Base-by-base conservation (phyloP, 2,329 filamentous ascomycete species). In the Epichloe sibirici region DNA sequence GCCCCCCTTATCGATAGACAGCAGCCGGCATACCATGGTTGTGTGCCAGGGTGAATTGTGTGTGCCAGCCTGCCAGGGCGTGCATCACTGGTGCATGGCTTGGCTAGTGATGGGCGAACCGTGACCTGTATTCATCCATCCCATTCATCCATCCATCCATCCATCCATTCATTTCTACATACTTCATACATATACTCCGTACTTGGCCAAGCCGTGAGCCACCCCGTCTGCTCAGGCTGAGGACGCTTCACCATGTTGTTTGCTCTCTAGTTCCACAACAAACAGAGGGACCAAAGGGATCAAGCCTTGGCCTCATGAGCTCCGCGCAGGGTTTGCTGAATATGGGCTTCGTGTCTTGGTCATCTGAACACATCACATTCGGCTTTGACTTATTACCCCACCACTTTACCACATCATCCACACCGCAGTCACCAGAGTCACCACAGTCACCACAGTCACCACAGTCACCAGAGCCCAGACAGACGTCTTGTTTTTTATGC, bases 1-100 rank as follows among this genome's bases (percentile, higher is more conserved):
- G 15, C n/a, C 3, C 5, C 7, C n/a, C 13, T 49, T 52, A 52
- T 52, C 51, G 51, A 52, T 52, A 52, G 42, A 31, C 31, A 15
- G 12, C 34, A 40, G 34, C 38, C 48, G 37, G 12, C 17, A 25
- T 12, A 15, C 17, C 45, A 31, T 17, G 45, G 28, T n/a, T 37
- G 12, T n/a, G 38, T 17, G 38, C 34, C 34, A 35, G 34, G 34
- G 34, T 35, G 17, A 21, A 21, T 21, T 21, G 17, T 21, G 17
- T 21, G 17, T 21, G 17, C 17, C 17, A 21, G 17, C 17, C 17
- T 21, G 21, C 3, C 12, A 17, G 43, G 49, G 43, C 50, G n/a
- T 28, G 39, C 23, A 23, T 52, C 38, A 37, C 45, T 39, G 38
- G 13, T n/a, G 38, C 38, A 37, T 39, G 17, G 45, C 15, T 12